Evolutionary conservation across 371 early-diverging fungal species (phyloP).

Genomic region (Mortierella sp.): DNA sequence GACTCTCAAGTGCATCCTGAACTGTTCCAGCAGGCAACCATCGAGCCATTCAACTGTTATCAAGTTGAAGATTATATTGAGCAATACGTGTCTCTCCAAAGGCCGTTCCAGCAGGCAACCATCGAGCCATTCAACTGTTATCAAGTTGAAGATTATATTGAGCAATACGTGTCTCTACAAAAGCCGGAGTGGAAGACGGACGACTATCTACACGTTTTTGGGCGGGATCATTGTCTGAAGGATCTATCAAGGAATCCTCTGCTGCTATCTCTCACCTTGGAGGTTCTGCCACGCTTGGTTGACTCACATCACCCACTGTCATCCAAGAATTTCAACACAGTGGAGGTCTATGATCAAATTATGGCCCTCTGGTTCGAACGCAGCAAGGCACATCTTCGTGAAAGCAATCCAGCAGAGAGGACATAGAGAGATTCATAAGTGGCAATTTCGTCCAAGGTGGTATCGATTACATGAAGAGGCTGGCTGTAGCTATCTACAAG

Average conservation of each 20-base stretch:
- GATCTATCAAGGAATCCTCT: conserved; percentile 6
- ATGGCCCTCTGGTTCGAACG: conserved; percentile 2
- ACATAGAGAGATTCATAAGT: too few species aligned
- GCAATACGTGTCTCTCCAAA: background rate
- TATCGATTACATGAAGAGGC: background rate
- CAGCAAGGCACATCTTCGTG: background rate
- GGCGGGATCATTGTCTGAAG: background rate
- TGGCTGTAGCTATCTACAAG: background rate
- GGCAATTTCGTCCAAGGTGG: background rate
- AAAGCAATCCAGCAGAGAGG: too few species aligned
- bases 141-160: background rate
- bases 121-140: too few species aligned
- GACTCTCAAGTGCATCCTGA: background rate
- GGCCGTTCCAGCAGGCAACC: too few species aligned
- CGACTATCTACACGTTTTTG: background rate
- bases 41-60: background rate
- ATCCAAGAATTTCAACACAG: background rate
- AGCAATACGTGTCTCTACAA: background rate
- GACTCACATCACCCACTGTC: background rate
- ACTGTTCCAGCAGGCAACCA: background rate
- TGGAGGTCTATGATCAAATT: conserved; percentile 3
- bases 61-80: background rate
- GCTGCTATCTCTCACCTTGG: background rate
- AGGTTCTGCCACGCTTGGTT: conserved; percentile 1
- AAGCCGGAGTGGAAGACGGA: background rate